Evolutionary conservation across 805 yeast genomes (phyloP).

Genomic region (Yarrowia divulgata): DNA sequence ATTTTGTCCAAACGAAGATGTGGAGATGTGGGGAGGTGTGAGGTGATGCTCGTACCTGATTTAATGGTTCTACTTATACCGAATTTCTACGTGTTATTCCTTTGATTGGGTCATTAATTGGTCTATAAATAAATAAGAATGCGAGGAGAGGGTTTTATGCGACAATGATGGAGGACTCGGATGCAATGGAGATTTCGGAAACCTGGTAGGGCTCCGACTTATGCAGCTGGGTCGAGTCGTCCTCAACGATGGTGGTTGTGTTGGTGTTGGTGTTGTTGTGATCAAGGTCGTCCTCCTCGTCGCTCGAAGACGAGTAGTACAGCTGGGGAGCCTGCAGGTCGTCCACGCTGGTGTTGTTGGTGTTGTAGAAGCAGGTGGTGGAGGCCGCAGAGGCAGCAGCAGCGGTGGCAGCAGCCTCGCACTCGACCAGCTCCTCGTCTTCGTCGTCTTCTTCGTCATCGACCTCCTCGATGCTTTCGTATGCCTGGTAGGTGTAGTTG

Average conservation of each 20-base stretch:
- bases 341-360: constrained; percentile 15
- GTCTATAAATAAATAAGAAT: constrained; percentile 37
- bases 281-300: constrained; percentile 43
- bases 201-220: background rate
- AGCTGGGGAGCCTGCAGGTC: constrained; percentile 42
- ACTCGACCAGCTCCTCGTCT: constrained; percentile 40
- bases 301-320: constrained; percentile 44
- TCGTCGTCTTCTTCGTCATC: constrained; percentile 43
- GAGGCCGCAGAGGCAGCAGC: background rate
- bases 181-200: background rate
- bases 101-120: background rate
- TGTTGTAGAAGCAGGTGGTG: constrained; percentile 28
- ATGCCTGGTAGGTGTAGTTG: constrained; percentile 39
- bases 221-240: background rate
- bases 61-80: too few species aligned
- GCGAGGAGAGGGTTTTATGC: constrained; percentile 2
- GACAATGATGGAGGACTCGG: constrained; percentile 26
- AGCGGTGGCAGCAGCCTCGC: too few species aligned
- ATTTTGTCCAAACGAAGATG: too few species aligned
- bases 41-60: too few species aligned
- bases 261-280: too few species aligned
- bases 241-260: too few species aligned
- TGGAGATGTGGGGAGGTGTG: too few species aligned
- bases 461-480: constrained; percentile 41
- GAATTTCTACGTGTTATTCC: too few species aligned